Evolutionary conservation across 306 rosid species (phyloP), one percentile per base, ranked within the genome.

Genomic region (Cucurbita ficifolia): DNA sequence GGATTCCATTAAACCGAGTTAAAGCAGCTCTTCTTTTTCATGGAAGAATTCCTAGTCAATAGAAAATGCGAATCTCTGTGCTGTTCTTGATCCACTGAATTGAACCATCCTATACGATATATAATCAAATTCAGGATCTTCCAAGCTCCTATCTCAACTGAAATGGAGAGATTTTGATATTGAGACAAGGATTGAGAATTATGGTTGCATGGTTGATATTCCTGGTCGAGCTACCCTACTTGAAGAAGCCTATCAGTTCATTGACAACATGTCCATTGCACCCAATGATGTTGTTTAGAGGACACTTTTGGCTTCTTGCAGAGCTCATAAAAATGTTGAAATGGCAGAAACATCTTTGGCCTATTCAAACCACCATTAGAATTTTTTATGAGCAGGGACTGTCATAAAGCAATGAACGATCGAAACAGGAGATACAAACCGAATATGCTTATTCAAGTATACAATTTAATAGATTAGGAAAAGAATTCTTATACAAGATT

Each of bases 151-250:
- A 1, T 67, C 8, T 45, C 6, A 7, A 11, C 40, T 35, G 3
- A 50, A 58, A 71, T 82, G 88, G 70, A 77, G 35, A 54, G 87
- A 84, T 58, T 84, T 77, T 10, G 69, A 79, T 22, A 88, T 88
- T 19, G 85, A 81, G 70, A 86, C 84, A 9, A 81, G 87, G 74
- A 84, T 84, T 5, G 90, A 86, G 78, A 90, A 88, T 72, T 86
- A 84, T 49, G 92, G 92, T 64, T 86, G 90, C 59, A 86, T 88
- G 90, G 92, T 88, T 50, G 92, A 88, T 76, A 76, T 86, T 75
- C 84, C 84, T 69, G 93, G 93, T 54, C 84, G 86, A 40, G 86
- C 88, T 33, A 87, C 90, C 59, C 78, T 82, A 72, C 80, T 84
- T 39, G 83, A 81, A 48, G 90, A 86, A 72, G 90, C 90, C 21